Base-by-base conservation (phyloP, 1,284 basidiomycete genomes). In the Phaffia rhodozyma region DNA sequence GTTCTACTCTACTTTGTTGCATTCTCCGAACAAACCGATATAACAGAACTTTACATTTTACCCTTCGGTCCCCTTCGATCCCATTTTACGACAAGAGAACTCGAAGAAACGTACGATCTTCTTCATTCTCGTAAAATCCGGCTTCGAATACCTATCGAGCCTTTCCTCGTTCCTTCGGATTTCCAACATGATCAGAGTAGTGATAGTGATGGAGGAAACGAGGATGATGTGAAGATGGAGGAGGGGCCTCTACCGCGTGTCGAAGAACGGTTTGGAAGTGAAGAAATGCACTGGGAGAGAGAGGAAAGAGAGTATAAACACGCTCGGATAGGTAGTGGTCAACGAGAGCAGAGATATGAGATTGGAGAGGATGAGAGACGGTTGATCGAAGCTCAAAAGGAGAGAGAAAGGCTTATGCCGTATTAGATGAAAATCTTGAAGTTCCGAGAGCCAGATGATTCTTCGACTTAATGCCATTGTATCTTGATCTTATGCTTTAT, bases 121-220 rank as follows among this genome's bases (percentile, higher is more conserved):
- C 91, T 93, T 85, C 83, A 82, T 6, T 91, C 94, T 74, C 80
- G 89, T 53, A 86, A 86, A 0, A 75, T 94, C 21, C 82, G 91
- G 23, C 75, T 89, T 68, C 80, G 87, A 38, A 75, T 78, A 56
- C 84, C 82, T 0, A 71, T 90, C 68, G 87, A 90, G 38, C 82
- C 83, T 57, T 81, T 80, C 65, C 67, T 84, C 56, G 80, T 43
- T 7, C 38, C 13, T 43, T 43, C 38, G 2, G 38, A 43, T 43
- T 16, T 43, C 13, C 38, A 43, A 43, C 38, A 43, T 11, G 38
- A 43, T 16, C 38, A 79, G 23, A 79, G 74, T 3, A 78, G 76
- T 76, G 72, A 71, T 6, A n/a, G 23, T 11, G 60, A 57, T 73
- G 72, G 68, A 38, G 75, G 68, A 38, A 75, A 67, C 29, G 72